A percentile compares a stretch with the other conserved stretches of the same genome.
phyloP scores from a whole-genome alignment of 106 monocot genomes.

The Platanthera guangdongensis region DNA sequence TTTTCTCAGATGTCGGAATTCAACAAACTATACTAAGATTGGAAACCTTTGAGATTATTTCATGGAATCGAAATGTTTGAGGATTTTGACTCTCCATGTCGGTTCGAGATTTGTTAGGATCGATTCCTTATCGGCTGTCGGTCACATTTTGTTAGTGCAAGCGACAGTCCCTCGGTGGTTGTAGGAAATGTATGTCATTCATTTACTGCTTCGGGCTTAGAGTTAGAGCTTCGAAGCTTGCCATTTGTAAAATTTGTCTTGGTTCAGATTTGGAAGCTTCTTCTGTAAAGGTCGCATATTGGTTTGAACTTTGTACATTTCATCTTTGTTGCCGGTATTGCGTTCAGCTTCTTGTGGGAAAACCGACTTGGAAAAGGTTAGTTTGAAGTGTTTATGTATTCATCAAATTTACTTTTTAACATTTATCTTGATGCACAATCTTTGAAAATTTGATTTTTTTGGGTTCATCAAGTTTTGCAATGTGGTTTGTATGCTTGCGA shows the following conservation, averaged over 20 bases:
- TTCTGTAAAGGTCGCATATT: neutral
- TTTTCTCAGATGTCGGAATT: constrained; percentile 35
- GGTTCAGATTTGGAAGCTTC: neutral
- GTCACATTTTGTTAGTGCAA: neutral
- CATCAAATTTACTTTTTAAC: neutral
- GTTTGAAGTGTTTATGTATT: neutral
- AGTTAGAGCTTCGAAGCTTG: neutral
- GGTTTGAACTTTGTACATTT: neutral
- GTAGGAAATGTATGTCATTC: neutral
- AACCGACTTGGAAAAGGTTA: neutral
- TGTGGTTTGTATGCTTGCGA: no score
- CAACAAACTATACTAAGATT: constrained; percentile 54
- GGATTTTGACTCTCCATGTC: no score
- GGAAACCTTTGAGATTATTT: neutral
- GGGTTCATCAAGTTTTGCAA: neutral
- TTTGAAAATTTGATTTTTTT: neutral
- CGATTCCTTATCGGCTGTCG: no score
- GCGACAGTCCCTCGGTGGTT: neutral
- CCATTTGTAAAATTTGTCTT: neutral
- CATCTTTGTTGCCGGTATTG: no score
- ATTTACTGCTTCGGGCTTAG: neutral
- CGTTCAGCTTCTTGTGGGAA: neutral
- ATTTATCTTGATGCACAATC: constrained; percentile 1
- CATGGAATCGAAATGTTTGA: no score
- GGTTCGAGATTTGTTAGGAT: no score